Evolutionary conservation across 371 early-diverging fungal species (phyloP).

Genomic region (Circinella umbellata): DNA sequence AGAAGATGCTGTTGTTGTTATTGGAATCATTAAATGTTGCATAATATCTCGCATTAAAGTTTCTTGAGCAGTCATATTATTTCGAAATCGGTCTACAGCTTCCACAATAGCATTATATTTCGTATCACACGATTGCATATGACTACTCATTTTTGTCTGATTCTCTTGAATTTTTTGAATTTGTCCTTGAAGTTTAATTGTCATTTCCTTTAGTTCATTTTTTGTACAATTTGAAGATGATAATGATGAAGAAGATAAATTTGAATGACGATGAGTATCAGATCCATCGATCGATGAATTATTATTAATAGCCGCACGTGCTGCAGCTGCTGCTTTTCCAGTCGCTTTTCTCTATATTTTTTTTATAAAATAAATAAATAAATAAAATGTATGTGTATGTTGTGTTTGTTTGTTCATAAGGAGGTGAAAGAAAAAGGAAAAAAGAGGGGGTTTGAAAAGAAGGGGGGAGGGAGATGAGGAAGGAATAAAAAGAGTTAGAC

Average conservation of each 20-base stretch:
- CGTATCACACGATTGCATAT: conserved; percentile 46
- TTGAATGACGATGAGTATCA: background rate
- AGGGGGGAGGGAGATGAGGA: too few species aligned
- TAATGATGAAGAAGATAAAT: background rate
- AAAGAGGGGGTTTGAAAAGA: background rate
- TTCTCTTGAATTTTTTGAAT: conserved; percentile 43
- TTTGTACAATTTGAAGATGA: conserved; percentile 4
- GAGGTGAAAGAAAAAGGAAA: too few species aligned
- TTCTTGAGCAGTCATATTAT: conserved; percentile 62
- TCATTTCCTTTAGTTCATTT: conserved; percentile 24
- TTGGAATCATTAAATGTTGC: conserved; percentile 41
- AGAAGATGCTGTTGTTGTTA: too few species aligned
- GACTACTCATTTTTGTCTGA: conserved; percentile 35
- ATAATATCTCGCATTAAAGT: conserved; percentile 61
- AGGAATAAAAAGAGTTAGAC: background rate
- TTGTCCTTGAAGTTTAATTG: conserved; percentile 49
- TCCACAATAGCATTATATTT: conserved; percentile 60
- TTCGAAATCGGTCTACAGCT: conserved; percentile 56
- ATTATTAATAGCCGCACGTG: conserved; percentile 1
- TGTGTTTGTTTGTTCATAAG: too few species aligned
- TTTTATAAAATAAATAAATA: background rate
- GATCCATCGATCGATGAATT: conserved; percentile 1
- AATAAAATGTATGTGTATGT: too few species aligned
- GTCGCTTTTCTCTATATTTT: conserved; percentile 35
- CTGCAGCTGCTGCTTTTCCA: conserved; percentile 28